These are phyloP conservation scores for Voacanga thouarsii DNA, from an alignment of 257 asterid species.

Conservation along the genomic window DNA sequence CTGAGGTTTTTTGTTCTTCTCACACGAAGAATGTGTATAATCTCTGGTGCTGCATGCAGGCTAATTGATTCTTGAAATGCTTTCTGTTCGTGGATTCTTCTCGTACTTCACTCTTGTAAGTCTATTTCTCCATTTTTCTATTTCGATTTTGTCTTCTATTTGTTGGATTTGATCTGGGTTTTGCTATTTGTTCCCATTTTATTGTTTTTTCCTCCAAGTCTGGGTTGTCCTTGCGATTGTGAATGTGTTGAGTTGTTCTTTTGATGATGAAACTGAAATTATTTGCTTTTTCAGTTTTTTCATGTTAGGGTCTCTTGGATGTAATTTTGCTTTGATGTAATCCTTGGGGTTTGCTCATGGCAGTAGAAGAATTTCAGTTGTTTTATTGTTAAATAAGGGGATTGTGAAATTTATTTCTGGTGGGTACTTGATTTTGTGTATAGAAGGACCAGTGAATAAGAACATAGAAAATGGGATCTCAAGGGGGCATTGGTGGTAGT, in stretches of 20 bases:
- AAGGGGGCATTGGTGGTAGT: slow-evolving; percentile 48
- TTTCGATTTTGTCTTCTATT: neutral
- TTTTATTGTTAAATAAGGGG: neutral
- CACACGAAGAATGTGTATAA: neutral
- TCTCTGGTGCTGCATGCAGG: neutral
- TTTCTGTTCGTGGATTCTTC: slow-evolving; percentile 6
- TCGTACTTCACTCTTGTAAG: neutral
- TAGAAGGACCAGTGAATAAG: neutral
- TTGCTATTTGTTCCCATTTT: neutral
- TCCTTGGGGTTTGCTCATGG: neutral
- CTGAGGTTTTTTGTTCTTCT: neutral
- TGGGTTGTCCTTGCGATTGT: neutral
- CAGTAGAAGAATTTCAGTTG: neutral
- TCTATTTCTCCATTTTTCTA: neutral
- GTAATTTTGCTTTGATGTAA: slow-evolving; percentile 3
- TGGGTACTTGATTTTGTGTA: neutral
- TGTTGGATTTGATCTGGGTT: slow-evolving; percentile 11
- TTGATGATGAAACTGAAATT: neutral
- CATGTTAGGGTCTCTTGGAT: neutral
- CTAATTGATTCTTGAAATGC: neutral
- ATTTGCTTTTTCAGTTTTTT: neutral
- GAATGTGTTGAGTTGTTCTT: neutral
- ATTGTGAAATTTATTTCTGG: neutral
- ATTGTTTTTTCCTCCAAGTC: neutral
- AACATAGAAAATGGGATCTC: slow-evolving; percentile 65